Evolutionary conservation across 129 eudicot genomes (phyloP).

Genomic region (Saposhnikovia divaricata): DNA sequence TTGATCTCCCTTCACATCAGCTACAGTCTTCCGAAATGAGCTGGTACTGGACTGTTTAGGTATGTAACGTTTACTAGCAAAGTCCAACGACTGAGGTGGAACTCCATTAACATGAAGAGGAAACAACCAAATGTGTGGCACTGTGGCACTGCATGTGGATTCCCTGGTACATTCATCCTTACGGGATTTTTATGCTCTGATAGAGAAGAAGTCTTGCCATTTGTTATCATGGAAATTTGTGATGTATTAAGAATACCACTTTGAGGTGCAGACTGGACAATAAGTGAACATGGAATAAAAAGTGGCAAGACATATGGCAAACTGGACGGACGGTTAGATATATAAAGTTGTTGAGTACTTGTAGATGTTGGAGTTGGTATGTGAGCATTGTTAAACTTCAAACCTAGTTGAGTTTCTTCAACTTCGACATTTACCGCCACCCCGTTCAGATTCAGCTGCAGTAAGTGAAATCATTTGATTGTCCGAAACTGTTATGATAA

Average conservation of each 20-base stretch:
- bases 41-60: slow-evolving; percentile 6
- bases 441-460: slow-evolving; percentile 44
- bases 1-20: slow-evolving; percentile 1
- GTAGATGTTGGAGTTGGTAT: slow-evolving; percentile 27
- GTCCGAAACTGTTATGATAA: not conserved
- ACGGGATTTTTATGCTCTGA: slow-evolving; percentile 27
- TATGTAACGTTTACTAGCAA: slow-evolving; percentile 24
- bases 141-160: slow-evolving; percentile 40
- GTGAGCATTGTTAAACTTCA: slow-evolving; percentile 12
- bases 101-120: slow-evolving; percentile 18
- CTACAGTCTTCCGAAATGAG: slow-evolving; percentile 7
- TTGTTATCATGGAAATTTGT: slow-evolving; percentile 11
- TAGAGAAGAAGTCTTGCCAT: slow-evolving; percentile 10
- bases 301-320: slow-evolving; percentile 40
- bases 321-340: slow-evolving; percentile 32
- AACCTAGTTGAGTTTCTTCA: slow-evolving; percentile 20
- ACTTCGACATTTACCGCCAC: slow-evolving; percentile 15
- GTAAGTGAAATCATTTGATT: not conserved
- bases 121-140: slow-evolving; percentile 51
- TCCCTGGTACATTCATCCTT: slow-evolving; percentile 7
- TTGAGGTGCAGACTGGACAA: slow-evolving; percentile 24
- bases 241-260: slow-evolving; percentile 21
- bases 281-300: slow-evolving; percentile 16
- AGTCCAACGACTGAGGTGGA: slow-evolving; percentile 8
- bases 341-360: slow-evolving; percentile 17